A percentile compares a stretch with the other conserved stretches of the same genome.
Evolutionary conservation across 441 rosid species (phyloP).

Genomic region (Jatropha podagrica): DNA sequence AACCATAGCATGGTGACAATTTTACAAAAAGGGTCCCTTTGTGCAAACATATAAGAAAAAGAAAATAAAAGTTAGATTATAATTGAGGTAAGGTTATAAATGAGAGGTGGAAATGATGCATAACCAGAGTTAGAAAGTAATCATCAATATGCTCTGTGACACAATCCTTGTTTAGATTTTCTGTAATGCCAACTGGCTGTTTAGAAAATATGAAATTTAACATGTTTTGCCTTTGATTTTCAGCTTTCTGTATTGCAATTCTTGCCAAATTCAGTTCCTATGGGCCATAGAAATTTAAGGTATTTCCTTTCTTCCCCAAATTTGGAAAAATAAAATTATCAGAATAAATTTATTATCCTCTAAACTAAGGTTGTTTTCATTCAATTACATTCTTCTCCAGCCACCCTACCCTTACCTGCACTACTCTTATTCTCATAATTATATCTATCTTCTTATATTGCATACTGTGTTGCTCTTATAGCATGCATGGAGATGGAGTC

Average conservation of each 20-base stretch:
- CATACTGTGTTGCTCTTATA: constrained; percentile 8
- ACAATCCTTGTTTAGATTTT: constrained; percentile 19
- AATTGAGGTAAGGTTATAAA: constrained; percentile 7
- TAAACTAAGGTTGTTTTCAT: constrained; percentile 60
- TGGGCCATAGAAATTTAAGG: constrained; percentile 68
- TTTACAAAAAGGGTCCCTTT: no score
- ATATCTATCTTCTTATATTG: constrained; percentile 10
- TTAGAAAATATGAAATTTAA: constrained; percentile 18
- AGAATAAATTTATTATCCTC: constrained; percentile 59
- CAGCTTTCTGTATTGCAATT: constrained; percentile 53
- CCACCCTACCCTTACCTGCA: constrained; percentile 32
- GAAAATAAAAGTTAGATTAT: neutral
- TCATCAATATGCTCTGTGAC: constrained; percentile 24
- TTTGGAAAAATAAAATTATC: constrained; percentile 46
- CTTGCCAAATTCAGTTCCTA: constrained; percentile 39
- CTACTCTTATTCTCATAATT: constrained; percentile 28
- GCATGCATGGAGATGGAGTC: constrained; percentile 35
- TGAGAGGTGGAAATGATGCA: constrained; percentile 27
- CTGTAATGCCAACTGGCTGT: constrained; percentile 24
- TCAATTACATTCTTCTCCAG: constrained; percentile 76
- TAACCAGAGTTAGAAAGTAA: constrained; percentile 30
- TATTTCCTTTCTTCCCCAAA: constrained; percentile 48
- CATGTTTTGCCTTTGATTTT: constrained; percentile 42
- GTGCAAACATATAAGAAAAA: neutral
- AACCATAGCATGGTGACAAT: no score